These are phyloP conservation scores for Pythium aquatile DNA, from an alignment of 352 stramenopile species.

Conservation along the genomic window DNA sequence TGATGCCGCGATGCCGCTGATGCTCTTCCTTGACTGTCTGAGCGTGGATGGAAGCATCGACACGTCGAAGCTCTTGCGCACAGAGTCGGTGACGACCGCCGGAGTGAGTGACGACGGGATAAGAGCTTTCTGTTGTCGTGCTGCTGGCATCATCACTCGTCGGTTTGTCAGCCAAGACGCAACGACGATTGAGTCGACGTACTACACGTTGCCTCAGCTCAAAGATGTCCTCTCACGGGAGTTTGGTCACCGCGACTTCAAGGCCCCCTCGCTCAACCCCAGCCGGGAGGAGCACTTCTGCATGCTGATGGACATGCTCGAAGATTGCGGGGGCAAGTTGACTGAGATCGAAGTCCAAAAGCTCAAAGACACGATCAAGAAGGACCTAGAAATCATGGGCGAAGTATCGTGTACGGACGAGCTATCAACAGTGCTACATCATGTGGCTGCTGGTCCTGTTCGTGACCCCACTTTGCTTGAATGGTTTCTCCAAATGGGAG, in stretches of 20 bases:
- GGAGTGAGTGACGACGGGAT: background rate
- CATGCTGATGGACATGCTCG: constrained; percentile 24
- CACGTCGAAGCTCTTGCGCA: constrained; percentile 2
- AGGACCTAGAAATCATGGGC: background rate
- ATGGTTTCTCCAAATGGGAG: constrained; percentile 36
- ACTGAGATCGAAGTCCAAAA: background rate
- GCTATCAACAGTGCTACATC: constrained; percentile 18
- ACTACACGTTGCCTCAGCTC: constrained; percentile 11
- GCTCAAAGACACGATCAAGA: constrained; percentile 16
- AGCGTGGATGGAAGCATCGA: constrained; percentile 26
- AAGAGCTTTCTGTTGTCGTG: constrained; percentile 5
- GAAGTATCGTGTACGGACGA: background rate
- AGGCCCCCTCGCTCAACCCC: background rate
- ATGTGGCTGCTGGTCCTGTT: constrained; percentile 29
- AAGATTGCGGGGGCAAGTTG: constrained; percentile 5
- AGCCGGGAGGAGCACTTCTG: constrained; percentile 16
- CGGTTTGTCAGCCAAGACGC: background rate
- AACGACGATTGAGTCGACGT: constrained; percentile 1
- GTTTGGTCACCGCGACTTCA: constrained; percentile 23
- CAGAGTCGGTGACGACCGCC: background rate
- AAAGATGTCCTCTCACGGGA: constrained; percentile 20
- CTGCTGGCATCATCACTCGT: constrained; percentile 7
- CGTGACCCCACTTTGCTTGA: constrained; percentile 29
- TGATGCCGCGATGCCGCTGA: constrained; percentile 27
- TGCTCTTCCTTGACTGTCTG: constrained; percentile 32